Base-by-base conservation (phyloP, 2,329 filamentous ascomycete genomes). In the Ceratocystis harringtonii region DNA sequence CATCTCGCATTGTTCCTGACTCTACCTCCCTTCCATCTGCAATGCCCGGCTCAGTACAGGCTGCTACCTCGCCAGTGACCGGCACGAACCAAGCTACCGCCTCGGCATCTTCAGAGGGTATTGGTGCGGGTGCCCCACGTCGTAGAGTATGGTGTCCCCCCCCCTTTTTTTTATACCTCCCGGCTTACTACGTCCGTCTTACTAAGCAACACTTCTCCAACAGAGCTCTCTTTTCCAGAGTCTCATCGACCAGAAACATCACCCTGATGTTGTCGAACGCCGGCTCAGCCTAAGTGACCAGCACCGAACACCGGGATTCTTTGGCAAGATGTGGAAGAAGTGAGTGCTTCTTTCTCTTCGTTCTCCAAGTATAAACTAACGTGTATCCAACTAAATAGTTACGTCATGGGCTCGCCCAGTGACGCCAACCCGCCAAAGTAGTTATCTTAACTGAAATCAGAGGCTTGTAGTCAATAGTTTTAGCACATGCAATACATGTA, bases 251-350 rank as follows among this genome's bases (percentile, higher is more conserved):
- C 77, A 80, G 66, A 83, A 82, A 73, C 78, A 80, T 62, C 71
- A 78, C 64, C 72, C 73, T 22, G 74, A 74, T 60, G 75, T 78
- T 28, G 69, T 66, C 1, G 77, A 78, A n/a, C 78, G 81, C 15
- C 80, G 82, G 5, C 77, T 80, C 70, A 83, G 80, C 70, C 74
- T 84, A 69, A 76, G 76, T 36, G 82, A 84, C 66, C 81, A 84
- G 71, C 76, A 77, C 67, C 76, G 75, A 15, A 72, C 76, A 62
- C 71, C 76, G 1, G 81, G 81, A 50, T 73, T 84, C 68, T 74
- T 84, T 63, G 79, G 79, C 64, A 75, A 78, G 68, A 77, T 83
- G 75, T 84, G 83, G 79, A 77, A 82, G 69, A 82, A 78, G 81
- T 84, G 72, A 64, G 79, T 30, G 5, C 22, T 36, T 15, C 15